Evolutionary conservation across 148 eudicot genomes (phyloP), one percentile per base, ranked within the genome.

Genomic region (Heliamphora exappendiculata): DNA sequence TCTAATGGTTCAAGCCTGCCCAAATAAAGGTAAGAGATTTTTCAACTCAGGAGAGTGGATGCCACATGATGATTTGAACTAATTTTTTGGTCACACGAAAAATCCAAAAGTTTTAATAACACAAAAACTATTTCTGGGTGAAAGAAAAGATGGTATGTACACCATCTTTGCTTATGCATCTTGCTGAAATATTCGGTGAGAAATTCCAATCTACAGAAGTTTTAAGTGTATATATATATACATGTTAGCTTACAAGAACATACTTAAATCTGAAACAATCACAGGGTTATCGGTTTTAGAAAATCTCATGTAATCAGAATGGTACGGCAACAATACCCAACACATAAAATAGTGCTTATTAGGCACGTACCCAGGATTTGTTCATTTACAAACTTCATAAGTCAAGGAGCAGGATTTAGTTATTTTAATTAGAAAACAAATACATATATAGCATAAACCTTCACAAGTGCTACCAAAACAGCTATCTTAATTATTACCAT

Each of bases 401-500:
- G 44, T 53, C 33, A n/a, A 5, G 47, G 26, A 13, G 41, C 42
- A 20, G 24, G 74, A 77, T 70, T 57, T 20, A 31, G 31, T 54
- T 17, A 67, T 55, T 10, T 20, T 24, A 55, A n/a, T n/a, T n/a
- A n/a, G 41, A 47, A 57, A 47, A 69, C 33, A 55, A 58, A n/a
- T n/a, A n/a, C n/a, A n/a, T n/a, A 37, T 34, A 57, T 31, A 28
- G 28, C 47, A 59, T 39, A 20, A 70, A 39, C 60, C 19, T 11
- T 70, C 55, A 67, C 55, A 67, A 13, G 5, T 53, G 37, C 42
- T 37, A 26, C 28, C 31, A 37, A 7, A 65, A 3, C 22, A 12
- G 5, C 50, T 37, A 68, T 42, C 74, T 69, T 77, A 69, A n/a
- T n/a, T n/a, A n/a, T 44, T 77, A 39, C 75, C 64, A 69, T 69